Evolutionary conservation across 1,139 yeast species (phyloP).

Genomic region (Zygoascus sp.): DNA sequence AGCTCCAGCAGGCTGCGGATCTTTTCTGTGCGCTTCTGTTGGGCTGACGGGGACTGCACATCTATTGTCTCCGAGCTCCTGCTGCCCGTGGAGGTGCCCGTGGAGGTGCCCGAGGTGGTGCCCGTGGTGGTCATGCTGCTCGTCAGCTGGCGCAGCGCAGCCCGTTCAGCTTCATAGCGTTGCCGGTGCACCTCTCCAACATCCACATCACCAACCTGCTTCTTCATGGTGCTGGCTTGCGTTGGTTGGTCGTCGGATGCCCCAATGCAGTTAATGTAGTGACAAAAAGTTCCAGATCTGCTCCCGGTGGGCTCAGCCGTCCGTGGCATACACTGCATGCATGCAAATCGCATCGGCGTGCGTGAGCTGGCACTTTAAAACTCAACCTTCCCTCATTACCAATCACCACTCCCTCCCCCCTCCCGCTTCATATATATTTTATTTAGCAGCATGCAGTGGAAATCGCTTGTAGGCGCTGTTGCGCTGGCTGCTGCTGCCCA

Average conservation of each 20-base stretch:
- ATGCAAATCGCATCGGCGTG: too few species aligned
- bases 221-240: too few species aligned
- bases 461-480: neutral
- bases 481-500: neutral
- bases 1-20: neutral
- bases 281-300: too few species aligned
- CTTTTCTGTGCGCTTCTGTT: neutral
- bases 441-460: constrained; percentile 1
- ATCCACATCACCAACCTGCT: neutral
- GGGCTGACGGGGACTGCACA: neutral
- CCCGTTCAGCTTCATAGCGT: neutral
- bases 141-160: neutral
- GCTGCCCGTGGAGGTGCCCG: neutral
- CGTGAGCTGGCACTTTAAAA: too few species aligned
- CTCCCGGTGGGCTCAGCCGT: too few species aligned
- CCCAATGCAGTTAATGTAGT: too few species aligned
- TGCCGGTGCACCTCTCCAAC: neutral
- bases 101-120: neutral
- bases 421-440: neutral
- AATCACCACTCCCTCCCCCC: neutral
- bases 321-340: too few species aligned
- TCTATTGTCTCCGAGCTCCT: neutral
- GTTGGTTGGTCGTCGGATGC: too few species aligned
- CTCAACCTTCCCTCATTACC: neutral
- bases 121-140: neutral